These are phyloP conservation scores for Cryptococcus sp. DNA, from an alignment of 1,284 basidiomycete species.

Conservation along the genomic window DNA sequence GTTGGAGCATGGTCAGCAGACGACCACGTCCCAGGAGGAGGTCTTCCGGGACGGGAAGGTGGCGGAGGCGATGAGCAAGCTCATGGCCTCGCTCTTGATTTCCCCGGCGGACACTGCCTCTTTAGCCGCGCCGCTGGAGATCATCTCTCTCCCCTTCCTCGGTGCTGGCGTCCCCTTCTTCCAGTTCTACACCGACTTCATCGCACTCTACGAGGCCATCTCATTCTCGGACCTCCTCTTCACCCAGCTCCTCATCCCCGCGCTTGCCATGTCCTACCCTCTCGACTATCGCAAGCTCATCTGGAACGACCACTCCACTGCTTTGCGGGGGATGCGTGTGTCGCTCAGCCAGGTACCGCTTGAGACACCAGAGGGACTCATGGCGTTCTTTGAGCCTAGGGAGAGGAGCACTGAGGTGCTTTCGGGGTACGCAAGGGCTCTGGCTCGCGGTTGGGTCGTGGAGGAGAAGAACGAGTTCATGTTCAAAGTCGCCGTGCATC, in stretches of 20 bases:
- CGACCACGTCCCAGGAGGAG: slow-evolving; percentile 54
- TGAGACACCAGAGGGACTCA: slow-evolving; percentile 50
- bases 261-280: slow-evolving; percentile 65
- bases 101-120: background rate
- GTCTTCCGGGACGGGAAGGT: slow-evolving; percentile 56
- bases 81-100: slow-evolving; percentile 57
- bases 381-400: slow-evolving; percentile 66
- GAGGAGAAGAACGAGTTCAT: slow-evolving; percentile 55
- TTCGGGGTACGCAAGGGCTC: slow-evolving; percentile 51
- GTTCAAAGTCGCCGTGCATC: slow-evolving; percentile 69
- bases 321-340: slow-evolving; percentile 58
- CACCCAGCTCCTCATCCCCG: slow-evolving; percentile 69
- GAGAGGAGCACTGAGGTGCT: slow-evolving; percentile 68
- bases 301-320: slow-evolving; percentile 70
- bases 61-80: slow-evolving; percentile 57
- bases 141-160: slow-evolving; percentile 61
- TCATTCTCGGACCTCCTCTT: slow-evolving; percentile 83
- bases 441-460: slow-evolving; percentile 45
- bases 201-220: slow-evolving; percentile 81
- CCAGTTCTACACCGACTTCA: slow-evolving; percentile 89
- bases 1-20: slow-evolving; percentile 68
- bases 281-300: slow-evolving; percentile 78
- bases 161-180: slow-evolving; percentile 70
- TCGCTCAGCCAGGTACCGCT: slow-evolving; percentile 32
- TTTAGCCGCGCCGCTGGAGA: slow-evolving; percentile 56